Conservation (phyloP, 2,329 filamentous ascomycete genomes). For the Cordyceps tenuipes region DNA sequence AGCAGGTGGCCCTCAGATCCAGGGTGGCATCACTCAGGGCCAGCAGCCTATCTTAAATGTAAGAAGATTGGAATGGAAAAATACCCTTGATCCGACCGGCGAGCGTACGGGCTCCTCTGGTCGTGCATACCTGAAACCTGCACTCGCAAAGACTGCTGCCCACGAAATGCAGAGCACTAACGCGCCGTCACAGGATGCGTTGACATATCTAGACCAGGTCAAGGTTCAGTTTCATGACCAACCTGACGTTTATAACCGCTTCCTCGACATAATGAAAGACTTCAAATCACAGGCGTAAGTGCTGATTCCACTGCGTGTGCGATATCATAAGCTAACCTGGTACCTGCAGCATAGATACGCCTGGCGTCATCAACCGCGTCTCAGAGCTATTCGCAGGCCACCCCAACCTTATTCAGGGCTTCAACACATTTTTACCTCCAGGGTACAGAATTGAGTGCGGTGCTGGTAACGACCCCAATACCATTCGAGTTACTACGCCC, state of each 20-base stretch:
- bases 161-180: constrained; percentile 2
- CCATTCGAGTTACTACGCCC: constrained; percentile 91
- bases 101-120: not conserved
- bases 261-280: constrained; percentile 99
- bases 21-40: constrained; percentile 32
- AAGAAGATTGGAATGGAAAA: constrained; percentile 23
- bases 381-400: constrained; percentile 94
- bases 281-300: constrained; percentile 94
- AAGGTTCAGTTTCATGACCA: constrained; percentile 97
- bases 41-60: constrained; percentile 44
- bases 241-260: constrained; percentile 93
- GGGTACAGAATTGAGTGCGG: constrained; percentile 97
- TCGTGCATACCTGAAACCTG: not conserved
- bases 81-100: not conserved
- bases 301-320: not conserved
- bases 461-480: constrained; percentile 86
- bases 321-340: constrained; percentile 20
- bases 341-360: constrained; percentile 71
- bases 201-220: constrained; percentile 96
- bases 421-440: constrained; percentile 94
- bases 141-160: not conserved
- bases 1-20: constrained; percentile 29
- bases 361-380: constrained; percentile 92
- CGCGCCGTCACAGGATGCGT: constrained; percentile 46
- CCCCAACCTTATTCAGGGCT: constrained; percentile 90